phyloP scores from a whole-genome alignment of 495 filamentous ascomycete species.

The Aspergillus wentii region DNA sequence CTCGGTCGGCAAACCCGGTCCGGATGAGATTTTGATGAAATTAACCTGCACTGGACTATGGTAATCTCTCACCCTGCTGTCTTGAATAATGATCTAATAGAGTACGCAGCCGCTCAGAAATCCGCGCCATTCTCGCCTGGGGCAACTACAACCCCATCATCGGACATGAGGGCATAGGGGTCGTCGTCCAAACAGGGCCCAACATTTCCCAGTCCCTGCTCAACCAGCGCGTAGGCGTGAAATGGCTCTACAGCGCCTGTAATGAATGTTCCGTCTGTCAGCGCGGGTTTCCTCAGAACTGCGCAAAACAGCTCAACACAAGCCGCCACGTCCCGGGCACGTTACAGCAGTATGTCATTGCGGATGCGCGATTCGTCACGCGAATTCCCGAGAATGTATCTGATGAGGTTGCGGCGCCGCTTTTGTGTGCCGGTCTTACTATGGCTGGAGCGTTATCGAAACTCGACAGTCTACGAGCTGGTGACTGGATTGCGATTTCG shows the following conservation, averaged over 20 bases:
- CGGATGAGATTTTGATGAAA: no score
- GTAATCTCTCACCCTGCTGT: no score
- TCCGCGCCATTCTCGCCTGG: slow-evolving; percentile 17
- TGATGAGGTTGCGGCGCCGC: slow-evolving; percentile 25
- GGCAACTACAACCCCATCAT: slow-evolving; percentile 25
- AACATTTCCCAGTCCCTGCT: slow-evolving; percentile 15
- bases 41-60: no score
- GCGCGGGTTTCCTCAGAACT: slow-evolving; percentile 20
- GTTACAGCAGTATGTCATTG: slow-evolving; percentile 32
- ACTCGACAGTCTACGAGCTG: slow-evolving; percentile 12
- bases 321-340: slow-evolving; percentile 30
- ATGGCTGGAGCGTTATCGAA: slow-evolving; percentile 21
- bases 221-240: slow-evolving; percentile 29
- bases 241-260: slow-evolving; percentile 35
- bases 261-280: slow-evolving; percentile 31
- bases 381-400: slow-evolving; percentile 20
- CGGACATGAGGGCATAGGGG: slow-evolving; percentile 35
- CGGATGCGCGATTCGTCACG: slow-evolving; percentile 23
- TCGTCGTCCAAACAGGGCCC: slow-evolving; percentile 19
- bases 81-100: no score
- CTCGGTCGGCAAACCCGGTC: no score
- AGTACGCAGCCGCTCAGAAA: slow-evolving; percentile 24
- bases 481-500: slow-evolving; percentile 28
- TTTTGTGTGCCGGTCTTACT: slow-evolving; percentile 32
- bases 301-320: slow-evolving; percentile 29